phyloP scores from a whole-genome alignment of 2,329 filamentous ascomycete species.

The Dothistroma pini region DNA sequence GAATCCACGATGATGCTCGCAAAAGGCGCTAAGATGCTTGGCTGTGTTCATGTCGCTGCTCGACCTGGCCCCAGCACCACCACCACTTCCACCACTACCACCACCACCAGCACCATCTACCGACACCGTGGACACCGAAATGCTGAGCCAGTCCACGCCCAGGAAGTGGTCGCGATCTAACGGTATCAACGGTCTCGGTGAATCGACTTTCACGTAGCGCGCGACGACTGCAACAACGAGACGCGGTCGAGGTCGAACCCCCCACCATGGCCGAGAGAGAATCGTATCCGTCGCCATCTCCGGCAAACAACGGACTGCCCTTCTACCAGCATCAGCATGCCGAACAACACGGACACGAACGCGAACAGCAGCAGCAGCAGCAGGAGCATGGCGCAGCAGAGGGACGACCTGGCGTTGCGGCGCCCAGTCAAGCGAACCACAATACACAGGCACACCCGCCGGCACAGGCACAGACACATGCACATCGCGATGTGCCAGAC shows the following conservation, averaged over 20 bases:
- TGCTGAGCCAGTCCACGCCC: background rate
- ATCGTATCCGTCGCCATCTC: slow-evolving; percentile 6
- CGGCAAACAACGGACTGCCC: slow-evolving; percentile 9
- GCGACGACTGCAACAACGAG: background rate
- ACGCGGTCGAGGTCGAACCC: background rate
- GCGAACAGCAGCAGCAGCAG: background rate
- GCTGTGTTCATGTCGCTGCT: background rate
- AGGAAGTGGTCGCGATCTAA: slow-evolving; percentile 1
- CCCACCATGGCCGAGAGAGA: slow-evolving; percentile 7
- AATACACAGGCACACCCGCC: background rate
- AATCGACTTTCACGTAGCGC: background rate
- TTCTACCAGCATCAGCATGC: slow-evolving; percentile 13
- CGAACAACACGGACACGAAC: background rate
- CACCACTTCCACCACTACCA: background rate
- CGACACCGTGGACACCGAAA: background rate
- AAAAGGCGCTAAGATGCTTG: background rate
- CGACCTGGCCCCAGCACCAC: background rate
- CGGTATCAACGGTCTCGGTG: background rate
- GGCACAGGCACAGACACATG: background rate
- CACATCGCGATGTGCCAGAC: slow-evolving; percentile 10
- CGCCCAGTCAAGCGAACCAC: slow-evolving; percentile 1
- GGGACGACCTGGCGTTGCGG: background rate
- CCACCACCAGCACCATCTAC: background rate
- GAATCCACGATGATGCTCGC: background rate
- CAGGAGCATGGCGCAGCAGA: background rate